These are phyloP conservation scores for Ustilago vetiveriae DNA, from an alignment of 1,284 basidiomycete species.

Conservation along the genomic window DNA sequence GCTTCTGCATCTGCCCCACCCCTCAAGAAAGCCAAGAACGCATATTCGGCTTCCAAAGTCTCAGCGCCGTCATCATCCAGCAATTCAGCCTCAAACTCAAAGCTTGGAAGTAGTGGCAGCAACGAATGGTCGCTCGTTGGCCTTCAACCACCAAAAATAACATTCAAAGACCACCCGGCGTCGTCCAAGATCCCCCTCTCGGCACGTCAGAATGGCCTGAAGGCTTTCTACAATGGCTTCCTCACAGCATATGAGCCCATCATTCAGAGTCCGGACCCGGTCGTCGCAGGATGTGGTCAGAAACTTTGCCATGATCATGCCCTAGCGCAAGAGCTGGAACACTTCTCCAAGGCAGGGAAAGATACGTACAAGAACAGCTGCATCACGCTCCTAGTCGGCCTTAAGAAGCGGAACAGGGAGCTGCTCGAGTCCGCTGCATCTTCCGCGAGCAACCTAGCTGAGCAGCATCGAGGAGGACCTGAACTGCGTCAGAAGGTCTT, in stretches of 20 bases:
- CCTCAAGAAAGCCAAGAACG: constrained; percentile 44
- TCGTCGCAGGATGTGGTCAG: constrained; percentile 29
- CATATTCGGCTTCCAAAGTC: constrained; percentile 25
- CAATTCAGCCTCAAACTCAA: background rate
- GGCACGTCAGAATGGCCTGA: constrained; percentile 44
- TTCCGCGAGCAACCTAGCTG: constrained; percentile 14
- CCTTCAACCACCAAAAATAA: constrained; percentile 37
- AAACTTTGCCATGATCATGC: constrained; percentile 41
- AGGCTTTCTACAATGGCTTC: constrained; percentile 46
- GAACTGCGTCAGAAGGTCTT: constrained; percentile 12
- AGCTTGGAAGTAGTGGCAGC: constrained; percentile 1
- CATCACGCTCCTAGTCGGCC: constrained; percentile 47
- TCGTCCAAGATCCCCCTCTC: constrained; percentile 46
- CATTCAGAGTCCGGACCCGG: constrained; percentile 26
- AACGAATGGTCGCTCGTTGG: constrained; percentile 43
- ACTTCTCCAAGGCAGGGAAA: constrained; percentile 38
- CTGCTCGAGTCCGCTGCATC: constrained; percentile 17
- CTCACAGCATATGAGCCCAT: constrained; percentile 45
- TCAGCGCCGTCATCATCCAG: constrained; percentile 5
- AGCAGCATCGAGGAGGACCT: constrained; percentile 1
- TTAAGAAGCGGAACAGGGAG: constrained; percentile 50
- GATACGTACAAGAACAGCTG: constrained; percentile 48
- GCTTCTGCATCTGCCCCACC: constrained; percentile 16
- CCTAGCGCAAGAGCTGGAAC: constrained; percentile 43
- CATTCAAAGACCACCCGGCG: constrained; percentile 38